Conservation (phyloP, 805 yeast species). For the Zygoascus ofunaensis region DNA sequence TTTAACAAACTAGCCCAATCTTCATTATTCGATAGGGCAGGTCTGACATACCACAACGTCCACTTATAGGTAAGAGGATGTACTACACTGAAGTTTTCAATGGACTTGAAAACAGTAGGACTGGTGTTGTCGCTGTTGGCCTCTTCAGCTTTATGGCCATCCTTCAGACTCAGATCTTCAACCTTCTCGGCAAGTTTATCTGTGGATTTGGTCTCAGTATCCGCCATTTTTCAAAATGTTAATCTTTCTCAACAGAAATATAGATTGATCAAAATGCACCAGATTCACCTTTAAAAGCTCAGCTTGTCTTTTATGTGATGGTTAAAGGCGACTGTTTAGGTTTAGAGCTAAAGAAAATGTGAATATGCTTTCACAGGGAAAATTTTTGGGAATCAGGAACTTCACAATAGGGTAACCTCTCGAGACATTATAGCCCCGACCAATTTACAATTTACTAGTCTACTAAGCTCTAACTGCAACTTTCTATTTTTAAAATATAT, state of each 20-base stretch:
- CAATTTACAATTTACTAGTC: too few species aligned
- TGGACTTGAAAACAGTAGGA: conserved; percentile 17
- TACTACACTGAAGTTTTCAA: conserved; percentile 48
- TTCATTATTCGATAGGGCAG: conserved; percentile 63
- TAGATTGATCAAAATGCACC: too few species aligned
- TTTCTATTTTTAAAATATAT: too few species aligned
- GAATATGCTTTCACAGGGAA: too few species aligned
- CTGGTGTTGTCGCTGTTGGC: conserved; percentile 2
- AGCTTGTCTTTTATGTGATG: too few species aligned
- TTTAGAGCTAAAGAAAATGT: too few species aligned
- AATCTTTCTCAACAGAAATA: background rate
- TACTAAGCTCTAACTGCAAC: too few species aligned
- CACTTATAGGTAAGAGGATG: conserved; percentile 88
- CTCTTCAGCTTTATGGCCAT: background rate
- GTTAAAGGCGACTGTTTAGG: too few species aligned
- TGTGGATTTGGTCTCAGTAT: conserved; percentile 24
- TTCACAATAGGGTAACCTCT: too few species aligned
- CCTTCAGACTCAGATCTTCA: conserved; percentile 9
- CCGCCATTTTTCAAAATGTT: conserved; percentile 18
- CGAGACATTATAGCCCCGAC: too few species aligned
- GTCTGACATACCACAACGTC: conserved; percentile 98
- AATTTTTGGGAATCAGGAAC: too few species aligned
- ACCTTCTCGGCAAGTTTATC: conserved; percentile 19
- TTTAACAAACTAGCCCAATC: conserved; percentile 89
- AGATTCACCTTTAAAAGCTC: too few species aligned